Conservation (phyloP, 495 filamentous ascomycete species). For the Bryoglossum gracile region DNA sequence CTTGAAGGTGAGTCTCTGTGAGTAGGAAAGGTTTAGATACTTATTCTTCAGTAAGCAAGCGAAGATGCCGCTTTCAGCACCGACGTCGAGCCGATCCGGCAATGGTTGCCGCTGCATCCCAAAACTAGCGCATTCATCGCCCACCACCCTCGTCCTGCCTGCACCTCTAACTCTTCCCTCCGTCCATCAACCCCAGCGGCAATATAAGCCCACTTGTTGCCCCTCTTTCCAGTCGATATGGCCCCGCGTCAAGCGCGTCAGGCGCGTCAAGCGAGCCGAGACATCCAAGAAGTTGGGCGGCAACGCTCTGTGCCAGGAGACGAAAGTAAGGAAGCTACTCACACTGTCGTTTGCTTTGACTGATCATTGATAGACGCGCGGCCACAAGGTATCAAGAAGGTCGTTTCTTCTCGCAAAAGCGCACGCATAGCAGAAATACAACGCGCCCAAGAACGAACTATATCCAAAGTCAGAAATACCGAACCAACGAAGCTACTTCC, state of each 20-base stretch:
- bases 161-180: not conserved
- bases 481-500: conserved; percentile 1
- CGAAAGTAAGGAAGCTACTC: not conserved
- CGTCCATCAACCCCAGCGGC: not conserved
- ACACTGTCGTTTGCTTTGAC: not conserved
- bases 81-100: not conserved
- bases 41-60: too few relatives aligned
- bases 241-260: not conserved
- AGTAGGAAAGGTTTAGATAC: too few relatives aligned
- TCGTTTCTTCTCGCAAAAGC: not conserved
- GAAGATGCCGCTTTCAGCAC: not conserved
- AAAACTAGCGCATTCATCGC: not conserved
- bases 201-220: not conserved
- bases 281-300: not conserved
- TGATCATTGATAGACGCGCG: not conserved
- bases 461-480: conserved; percentile 10
- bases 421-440: not conserved
- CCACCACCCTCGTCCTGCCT: not conserved
- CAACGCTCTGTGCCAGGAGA: not conserved
- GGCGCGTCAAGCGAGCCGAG: not conserved
- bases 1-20: not conserved
- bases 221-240: not conserved
- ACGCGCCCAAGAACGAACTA: conserved; percentile 44
- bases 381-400: too few relatives aligned
- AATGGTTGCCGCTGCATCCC: not conserved